Evolutionary conservation across 106 monocot species (phyloP).

Genomic region (Iris macrosiphon): DNA sequence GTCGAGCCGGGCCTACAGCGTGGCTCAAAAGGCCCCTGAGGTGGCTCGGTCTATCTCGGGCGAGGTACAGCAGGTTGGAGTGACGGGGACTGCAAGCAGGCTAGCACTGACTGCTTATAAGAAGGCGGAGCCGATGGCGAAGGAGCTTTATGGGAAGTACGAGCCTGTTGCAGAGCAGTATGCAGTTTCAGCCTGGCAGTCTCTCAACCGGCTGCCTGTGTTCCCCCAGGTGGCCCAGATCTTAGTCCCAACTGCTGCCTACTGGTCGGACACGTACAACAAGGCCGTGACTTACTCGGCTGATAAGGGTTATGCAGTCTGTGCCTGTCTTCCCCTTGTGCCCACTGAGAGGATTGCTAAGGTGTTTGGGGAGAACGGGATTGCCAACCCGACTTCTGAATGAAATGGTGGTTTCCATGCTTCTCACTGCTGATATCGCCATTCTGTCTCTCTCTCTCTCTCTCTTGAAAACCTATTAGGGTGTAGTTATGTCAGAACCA

Average conservation of each 20-base stretch:
- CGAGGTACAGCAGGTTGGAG: constrained; percentile 34
- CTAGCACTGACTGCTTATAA: constrained; percentile 3
- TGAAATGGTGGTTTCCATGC: too few relatives aligned
- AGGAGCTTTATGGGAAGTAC: constrained; percentile 14
- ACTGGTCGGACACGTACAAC: constrained; percentile 58
- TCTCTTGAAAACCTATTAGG: too few relatives aligned
- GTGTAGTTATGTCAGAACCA: too few relatives aligned
- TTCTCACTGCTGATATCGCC: too few relatives aligned
- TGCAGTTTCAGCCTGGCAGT: constrained; percentile 40
- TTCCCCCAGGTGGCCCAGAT: constrained; percentile 49
- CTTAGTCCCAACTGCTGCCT: constrained; percentile 41
- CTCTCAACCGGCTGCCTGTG: constrained; percentile 45
- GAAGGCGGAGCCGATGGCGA: constrained; percentile 18
- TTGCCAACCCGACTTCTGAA: background rate
- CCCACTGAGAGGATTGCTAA: constrained; percentile 50
- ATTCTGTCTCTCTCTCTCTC: too few relatives aligned
- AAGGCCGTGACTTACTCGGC: constrained; percentile 16
- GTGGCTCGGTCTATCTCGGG: constrained; percentile 21
- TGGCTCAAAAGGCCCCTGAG: constrained; percentile 15
- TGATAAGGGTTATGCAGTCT: constrained; percentile 15
- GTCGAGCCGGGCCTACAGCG: constrained; percentile 19
- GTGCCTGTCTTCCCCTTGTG: constrained; percentile 33
- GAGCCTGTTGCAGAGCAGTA: constrained; percentile 45
- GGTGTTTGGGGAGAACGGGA: constrained; percentile 30
- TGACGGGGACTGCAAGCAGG: background rate